Evolutionary conservation across 768 basidiomycete species (phyloP).

Genomic region (Pisolithus sp.): DNA sequence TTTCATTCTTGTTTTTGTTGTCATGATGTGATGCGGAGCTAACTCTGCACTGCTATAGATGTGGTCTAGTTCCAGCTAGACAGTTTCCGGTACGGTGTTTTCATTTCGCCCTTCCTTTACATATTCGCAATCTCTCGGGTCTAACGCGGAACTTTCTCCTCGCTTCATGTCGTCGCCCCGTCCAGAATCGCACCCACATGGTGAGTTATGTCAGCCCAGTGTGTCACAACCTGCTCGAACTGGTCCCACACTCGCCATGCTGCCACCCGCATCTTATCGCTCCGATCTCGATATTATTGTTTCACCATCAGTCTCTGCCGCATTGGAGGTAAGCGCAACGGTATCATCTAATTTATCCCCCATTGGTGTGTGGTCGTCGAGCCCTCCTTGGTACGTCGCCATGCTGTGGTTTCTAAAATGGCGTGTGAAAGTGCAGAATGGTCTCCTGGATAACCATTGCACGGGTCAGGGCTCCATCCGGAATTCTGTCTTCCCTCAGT

Average conservation of each 20-base stretch:
- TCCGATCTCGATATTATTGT: background rate
- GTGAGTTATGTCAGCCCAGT: conserved; percentile 11
- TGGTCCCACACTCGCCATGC: conserved; percentile 16
- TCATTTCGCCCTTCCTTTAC: conserved; percentile 25
- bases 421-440: background rate
- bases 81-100: conserved; percentile 17
- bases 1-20: conserved; percentile 20
- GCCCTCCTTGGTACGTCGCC: background rate
- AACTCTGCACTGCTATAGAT: conserved; percentile 18
- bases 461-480: conserved; percentile 12
- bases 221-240: conserved; percentile 6
- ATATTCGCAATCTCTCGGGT: conserved; percentile 23
- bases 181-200: conserved; percentile 15
- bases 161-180: conserved; percentile 18
- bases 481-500: conserved; percentile 16
- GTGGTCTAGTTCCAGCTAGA: conserved; percentile 15
- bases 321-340: background rate
- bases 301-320: conserved; percentile 1
- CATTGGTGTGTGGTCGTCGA: background rate
- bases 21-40: conserved; percentile 24
- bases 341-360: background rate
- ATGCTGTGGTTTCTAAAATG: background rate
- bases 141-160: conserved; percentile 26
- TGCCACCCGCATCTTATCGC: conserved; percentile 13
- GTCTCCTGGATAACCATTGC: background rate